phyloP scores from a whole-genome alignment of 2,329 filamentous ascomycete genomes.

The Dendrostoma leiphaemia region DNA sequence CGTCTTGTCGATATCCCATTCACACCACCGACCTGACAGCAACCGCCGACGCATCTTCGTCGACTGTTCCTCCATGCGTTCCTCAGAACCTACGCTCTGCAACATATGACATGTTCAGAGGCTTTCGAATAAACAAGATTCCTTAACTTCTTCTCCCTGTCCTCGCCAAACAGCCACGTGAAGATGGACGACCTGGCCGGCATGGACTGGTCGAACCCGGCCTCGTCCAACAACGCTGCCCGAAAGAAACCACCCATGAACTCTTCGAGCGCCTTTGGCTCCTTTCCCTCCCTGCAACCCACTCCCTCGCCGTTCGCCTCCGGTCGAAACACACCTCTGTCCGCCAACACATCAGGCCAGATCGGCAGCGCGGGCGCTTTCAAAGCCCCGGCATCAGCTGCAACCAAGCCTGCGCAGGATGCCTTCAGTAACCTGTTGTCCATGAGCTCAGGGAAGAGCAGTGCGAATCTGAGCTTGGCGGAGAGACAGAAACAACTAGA shows the following conservation, averaged over 20 bases:
- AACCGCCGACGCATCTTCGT: neutral
- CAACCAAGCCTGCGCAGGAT: constrained; percentile 57
- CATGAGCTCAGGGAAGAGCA: constrained; percentile 58
- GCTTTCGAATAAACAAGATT: constrained; percentile 17
- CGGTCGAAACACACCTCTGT: constrained; percentile 55
- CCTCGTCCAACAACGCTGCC: constrained; percentile 30
- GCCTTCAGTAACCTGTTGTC: constrained; percentile 77
- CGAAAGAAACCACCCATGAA: constrained; percentile 39
- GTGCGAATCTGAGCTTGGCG: constrained; percentile 71
- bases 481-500: constrained; percentile 72
- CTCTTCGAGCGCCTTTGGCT: constrained; percentile 39
- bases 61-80: constrained; percentile 6
- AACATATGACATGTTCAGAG: constrained; percentile 18
- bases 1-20: too few relatives aligned
- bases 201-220: constrained; percentile 54
- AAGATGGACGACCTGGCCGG: constrained; percentile 62
- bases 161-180: neutral
- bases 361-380: constrained; percentile 23
- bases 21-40: neutral
- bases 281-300: constrained; percentile 52
- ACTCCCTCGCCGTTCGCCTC: constrained; percentile 56
- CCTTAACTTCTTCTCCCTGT: constrained; percentile 1
- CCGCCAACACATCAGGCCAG: constrained; percentile 44
- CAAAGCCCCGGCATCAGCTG: constrained; percentile 32
- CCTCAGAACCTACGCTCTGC: neutral